Conservation (phyloP, 2,329 filamentous ascomycete species). For the Mariannaea elegans region DNA sequence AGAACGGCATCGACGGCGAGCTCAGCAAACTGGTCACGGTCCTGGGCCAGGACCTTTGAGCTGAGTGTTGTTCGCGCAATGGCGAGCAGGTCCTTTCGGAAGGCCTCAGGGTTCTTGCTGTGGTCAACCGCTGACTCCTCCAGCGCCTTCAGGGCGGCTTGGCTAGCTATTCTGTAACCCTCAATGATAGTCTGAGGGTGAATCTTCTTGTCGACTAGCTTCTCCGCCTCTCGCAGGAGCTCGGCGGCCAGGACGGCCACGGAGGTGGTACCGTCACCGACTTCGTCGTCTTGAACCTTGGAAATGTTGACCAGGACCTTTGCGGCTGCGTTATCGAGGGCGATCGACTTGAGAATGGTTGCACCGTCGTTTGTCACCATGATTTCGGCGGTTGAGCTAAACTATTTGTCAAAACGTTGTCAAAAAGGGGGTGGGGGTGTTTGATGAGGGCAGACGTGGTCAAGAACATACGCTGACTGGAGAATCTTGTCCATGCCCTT, state of each 20-base stretch:
- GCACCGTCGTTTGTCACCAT: constrained; percentile 99
- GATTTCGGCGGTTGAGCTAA: constrained; percentile 91
- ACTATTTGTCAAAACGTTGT: constrained; percentile 30
- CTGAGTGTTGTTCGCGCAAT: constrained; percentile 96
- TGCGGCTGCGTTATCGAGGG: constrained; percentile 96
- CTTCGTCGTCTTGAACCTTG: constrained; percentile 98
- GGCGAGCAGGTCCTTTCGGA: constrained; percentile 87
- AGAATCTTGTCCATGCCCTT: constrained; percentile 99
- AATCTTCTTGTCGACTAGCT: constrained; percentile 97
- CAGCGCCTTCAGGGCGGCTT: constrained; percentile 84
- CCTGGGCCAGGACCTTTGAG: constrained; percentile 95
- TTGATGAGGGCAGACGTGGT: constrained; percentile 16
- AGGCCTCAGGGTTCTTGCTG: constrained; percentile 82
- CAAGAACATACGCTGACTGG: constrained; percentile 81
- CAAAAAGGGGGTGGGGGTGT: constrained; percentile 18
- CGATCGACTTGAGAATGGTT: constrained; percentile 97
- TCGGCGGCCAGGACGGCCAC: constrained; percentile 95
- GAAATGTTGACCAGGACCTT: constrained; percentile 99
- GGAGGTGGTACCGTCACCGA: constrained; percentile 98
- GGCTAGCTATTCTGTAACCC: constrained; percentile 96
- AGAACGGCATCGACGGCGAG: constrained; percentile 92
- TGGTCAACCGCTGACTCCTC: constrained; percentile 89
- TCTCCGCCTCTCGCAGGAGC: constrained; percentile 94
- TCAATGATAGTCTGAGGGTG: constrained; percentile 99
- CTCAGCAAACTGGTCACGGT: constrained; percentile 89